Conservation (phyloP, 495 filamentous ascomycete genomes). For the Xylaria nigripes region DNA sequence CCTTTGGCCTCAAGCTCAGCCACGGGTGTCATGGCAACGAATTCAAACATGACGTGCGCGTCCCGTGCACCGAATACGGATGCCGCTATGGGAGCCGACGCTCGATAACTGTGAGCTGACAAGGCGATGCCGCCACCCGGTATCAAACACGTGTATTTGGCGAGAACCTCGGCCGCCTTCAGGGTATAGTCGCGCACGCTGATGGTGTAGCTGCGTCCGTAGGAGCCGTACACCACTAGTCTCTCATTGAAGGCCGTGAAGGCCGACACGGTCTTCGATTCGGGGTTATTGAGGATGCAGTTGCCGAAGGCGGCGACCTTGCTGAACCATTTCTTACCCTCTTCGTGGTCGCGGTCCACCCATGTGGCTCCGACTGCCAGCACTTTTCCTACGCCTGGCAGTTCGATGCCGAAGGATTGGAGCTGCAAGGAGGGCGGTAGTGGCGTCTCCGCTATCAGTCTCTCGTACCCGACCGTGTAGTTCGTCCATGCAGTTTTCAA, state of each 20-base stretch:
- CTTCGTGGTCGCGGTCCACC: slow-evolving; percentile 1
- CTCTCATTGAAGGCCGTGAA: slow-evolving; percentile 1
- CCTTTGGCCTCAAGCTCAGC: neutral
- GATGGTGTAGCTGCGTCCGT: neutral
- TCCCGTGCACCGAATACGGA: slow-evolving; percentile 1
- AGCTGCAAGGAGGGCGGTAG: slow-evolving; percentile 1
- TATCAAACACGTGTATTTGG: neutral
- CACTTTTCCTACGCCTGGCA: slow-evolving; percentile 1
- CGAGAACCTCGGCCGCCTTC: slow-evolving; percentile 2
- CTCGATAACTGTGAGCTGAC: neutral
- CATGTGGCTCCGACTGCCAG: neutral
- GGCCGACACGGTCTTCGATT: neutral
- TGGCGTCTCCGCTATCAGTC: neutral
- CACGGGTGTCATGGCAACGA: neutral
- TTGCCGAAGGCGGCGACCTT: neutral
- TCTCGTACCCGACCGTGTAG: neutral
- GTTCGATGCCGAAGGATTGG: slow-evolving; percentile 1
- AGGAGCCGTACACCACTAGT: slow-evolving; percentile 4
- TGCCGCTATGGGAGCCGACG: neutral
- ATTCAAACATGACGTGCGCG: slow-evolving; percentile 4
- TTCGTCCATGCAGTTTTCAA: neutral
- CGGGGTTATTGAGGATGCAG: slow-evolving; percentile 6
- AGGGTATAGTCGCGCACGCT: neutral
- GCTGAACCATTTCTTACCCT: slow-evolving; percentile 4
- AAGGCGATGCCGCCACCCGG: slow-evolving; percentile 1